Base-by-base conservation (phyloP, 805 yeast genomes). In the Metschnikowia peoriensis region DNA sequence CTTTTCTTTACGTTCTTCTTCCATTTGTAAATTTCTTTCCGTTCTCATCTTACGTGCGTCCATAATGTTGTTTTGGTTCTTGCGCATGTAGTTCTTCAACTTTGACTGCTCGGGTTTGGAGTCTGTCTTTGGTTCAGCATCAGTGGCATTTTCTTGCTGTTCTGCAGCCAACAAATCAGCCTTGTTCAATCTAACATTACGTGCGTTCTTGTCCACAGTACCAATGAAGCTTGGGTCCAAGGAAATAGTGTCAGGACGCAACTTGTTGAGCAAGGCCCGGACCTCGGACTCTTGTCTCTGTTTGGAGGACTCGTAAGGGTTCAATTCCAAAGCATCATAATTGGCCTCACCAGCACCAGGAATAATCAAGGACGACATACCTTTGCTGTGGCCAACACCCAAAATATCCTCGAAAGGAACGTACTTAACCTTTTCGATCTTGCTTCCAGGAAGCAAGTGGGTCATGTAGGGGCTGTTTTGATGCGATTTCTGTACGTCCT, bases 271-370 rank as follows among this genome's bases (percentile, higher is more conserved):
- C 67, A 94, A 78, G 1, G 86, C 71, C 65, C 93, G 83, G 38
- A 94, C 96, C 76, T 94, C 99, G 44, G 82, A 79, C 72, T 93
- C 93, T 70, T 93, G 96, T 77, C 98, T 86, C 73, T 92, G 97
- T 67, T 89, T 86, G 50, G 88, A 83, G 9, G 97, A 82, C 69
- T 90, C 97, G 72, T 79, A 94, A 57, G 99, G 99, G 69, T 94
- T 94, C 63, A 84, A 71, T 71, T 94, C 99, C 67, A 91, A 70
- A 2, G 98, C 91, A 75, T 94, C 99, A 68, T 82, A 91, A 72
- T 94, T 94, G 56, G 99, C 97, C 73, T 94, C 99, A 76, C 99
- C 99, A 41, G 97, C 77, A 28, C 99, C 99, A 40, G 99, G 99
- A 53, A 94, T 79, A 60, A 94, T 86, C 54, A 94, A 61, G n/a